Evolutionary conservation across 169 alveolate species (phyloP).

Genomic region (Eimeria tenella): DNA sequence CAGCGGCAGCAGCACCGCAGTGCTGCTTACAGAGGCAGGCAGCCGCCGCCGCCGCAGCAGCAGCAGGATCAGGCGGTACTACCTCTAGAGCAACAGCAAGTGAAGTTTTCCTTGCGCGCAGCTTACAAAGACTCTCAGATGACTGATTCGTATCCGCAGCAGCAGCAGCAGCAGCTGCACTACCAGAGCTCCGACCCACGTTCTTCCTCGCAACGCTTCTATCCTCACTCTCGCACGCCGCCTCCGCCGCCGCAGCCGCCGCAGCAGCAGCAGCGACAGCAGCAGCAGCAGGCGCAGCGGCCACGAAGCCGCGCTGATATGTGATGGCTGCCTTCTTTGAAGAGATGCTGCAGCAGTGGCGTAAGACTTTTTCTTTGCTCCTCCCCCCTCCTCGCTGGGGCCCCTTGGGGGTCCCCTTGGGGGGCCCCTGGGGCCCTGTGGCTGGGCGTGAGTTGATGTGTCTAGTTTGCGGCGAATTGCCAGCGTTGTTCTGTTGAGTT

Average conservation of each 20-base stretch:
- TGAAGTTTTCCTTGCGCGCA: too few relatives aligned
- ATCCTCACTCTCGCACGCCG: background rate
- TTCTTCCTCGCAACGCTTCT: background rate
- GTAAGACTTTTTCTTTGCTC: background rate
- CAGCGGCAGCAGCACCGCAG: slow-evolving; percentile 18
- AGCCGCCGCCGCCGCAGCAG: background rate
- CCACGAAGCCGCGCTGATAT: background rate
- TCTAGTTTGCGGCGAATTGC: too few relatives aligned
- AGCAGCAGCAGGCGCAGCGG: slow-evolving; percentile 7
- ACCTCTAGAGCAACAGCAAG: background rate
- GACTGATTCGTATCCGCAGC: background rate
- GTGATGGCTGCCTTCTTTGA: background rate
- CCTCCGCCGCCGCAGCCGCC: slow-evolving; percentile 14
- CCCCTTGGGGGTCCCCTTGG: too few relatives aligned
- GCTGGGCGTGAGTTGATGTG: too few relatives aligned
- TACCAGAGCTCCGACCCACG: background rate
- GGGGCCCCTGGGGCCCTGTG: too few relatives aligned
- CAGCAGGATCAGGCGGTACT: background rate
- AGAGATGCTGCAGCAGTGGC: background rate
- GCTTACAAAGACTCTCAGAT: too few relatives aligned
- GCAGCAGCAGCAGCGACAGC: slow-evolving; percentile 11
- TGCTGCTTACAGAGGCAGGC: background rate
- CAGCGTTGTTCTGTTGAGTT: too few relatives aligned
- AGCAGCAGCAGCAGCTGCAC: slow-evolving; percentile 50
- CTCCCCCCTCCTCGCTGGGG: too few relatives aligned